Evolutionary conservation across 106 monocot genomes (phyloP).

Genomic region (Vanilla planifolia): DNA sequence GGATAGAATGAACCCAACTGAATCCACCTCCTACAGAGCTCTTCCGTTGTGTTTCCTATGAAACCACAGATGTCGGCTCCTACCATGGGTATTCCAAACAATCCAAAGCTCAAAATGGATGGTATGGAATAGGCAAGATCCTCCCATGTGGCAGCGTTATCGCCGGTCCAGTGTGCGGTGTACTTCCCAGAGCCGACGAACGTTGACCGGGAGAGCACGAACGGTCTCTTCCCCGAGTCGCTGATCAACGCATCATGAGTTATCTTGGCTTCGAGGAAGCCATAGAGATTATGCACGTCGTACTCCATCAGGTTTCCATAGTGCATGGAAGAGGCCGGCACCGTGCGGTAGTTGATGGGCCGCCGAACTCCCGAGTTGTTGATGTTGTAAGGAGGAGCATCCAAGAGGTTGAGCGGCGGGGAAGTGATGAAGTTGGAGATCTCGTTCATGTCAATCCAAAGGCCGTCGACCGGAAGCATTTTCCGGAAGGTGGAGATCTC

Average conservation of each 20-base stretch:
- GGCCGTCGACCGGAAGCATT: constrained; percentile 53
- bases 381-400: constrained; percentile 61
- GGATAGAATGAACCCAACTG: constrained; percentile 89
- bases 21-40: constrained; percentile 69
- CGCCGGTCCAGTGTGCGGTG: constrained; percentile 56
- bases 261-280: constrained; percentile 46
- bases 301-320: constrained; percentile 62
- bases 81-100: constrained; percentile 81
- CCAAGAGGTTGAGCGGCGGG: constrained; percentile 20
- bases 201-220: constrained; percentile 58
- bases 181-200: constrained; percentile 75
- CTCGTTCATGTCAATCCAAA: constrained; percentile 94
- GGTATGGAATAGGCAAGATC: constrained; percentile 62
- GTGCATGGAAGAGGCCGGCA: constrained; percentile 47
- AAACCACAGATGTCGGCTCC: constrained; percentile 86
- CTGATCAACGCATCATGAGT: constrained; percentile 37
- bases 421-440: constrained; percentile 61
- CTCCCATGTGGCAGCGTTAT: constrained; percentile 61
- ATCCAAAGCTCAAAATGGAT: constrained; percentile 45
- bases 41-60: constrained; percentile 43
- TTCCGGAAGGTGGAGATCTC: constrained; percentile 51
- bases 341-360: constrained; percentile 34
- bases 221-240: constrained; percentile 48
- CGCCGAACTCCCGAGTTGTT: constrained; percentile 33
- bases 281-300: constrained; percentile 62